Percentiles rank a stretch among this genome's conserved stretches.
Conservation (phyloP, 2,329 filamentous ascomycete species). For the Juglanconis sp. region DNA sequence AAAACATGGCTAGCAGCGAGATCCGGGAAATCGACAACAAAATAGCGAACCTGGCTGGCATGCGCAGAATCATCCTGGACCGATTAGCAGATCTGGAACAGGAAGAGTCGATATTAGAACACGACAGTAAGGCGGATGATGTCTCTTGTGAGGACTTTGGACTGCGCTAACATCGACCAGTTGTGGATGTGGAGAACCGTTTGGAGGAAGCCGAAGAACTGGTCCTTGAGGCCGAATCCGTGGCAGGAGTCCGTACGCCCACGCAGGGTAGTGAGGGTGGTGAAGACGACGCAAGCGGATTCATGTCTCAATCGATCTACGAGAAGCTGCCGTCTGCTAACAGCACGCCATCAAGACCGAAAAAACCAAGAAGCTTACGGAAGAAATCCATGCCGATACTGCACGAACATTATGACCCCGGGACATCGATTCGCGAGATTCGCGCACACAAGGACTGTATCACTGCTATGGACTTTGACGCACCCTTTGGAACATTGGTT, state of each 20-base stretch:
- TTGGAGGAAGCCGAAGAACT: conserved; percentile 61
- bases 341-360: conserved; percentile 48
- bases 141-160: background rate
- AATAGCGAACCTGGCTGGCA: conserved; percentile 85
- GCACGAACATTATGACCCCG: conserved; percentile 91
- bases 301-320: conserved; percentile 98
- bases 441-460: conserved; percentile 85
- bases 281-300: conserved; percentile 55
- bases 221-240: conserved; percentile 55
- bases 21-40: conserved; percentile 97
- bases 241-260: conserved; percentile 46
- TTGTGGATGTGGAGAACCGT: conserved; percentile 59
- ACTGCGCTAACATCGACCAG: conserved; percentile 39
- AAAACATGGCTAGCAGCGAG: conserved; percentile 96
- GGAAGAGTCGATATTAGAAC: conserved; percentile 85
- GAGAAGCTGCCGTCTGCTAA: conserved; percentile 71
- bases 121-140: conserved; percentile 63
- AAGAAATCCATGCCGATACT: conserved; percentile 89
- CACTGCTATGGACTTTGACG: conserved; percentile 91
- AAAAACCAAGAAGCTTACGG: conserved; percentile 56
- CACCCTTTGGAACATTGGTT: conserved; percentile 94
- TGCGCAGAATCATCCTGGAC: conserved; percentile 89
- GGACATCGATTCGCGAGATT: conserved; percentile 82
- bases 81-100: conserved; percentile 82
- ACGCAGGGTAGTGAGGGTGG: conserved; percentile 43